A percentile compares a stretch with the other conserved stretches of the same genome.
Conservation (phyloP, 2,329 filamentous ascomycete genomes). For the Exophiala mesophila region DNA sequence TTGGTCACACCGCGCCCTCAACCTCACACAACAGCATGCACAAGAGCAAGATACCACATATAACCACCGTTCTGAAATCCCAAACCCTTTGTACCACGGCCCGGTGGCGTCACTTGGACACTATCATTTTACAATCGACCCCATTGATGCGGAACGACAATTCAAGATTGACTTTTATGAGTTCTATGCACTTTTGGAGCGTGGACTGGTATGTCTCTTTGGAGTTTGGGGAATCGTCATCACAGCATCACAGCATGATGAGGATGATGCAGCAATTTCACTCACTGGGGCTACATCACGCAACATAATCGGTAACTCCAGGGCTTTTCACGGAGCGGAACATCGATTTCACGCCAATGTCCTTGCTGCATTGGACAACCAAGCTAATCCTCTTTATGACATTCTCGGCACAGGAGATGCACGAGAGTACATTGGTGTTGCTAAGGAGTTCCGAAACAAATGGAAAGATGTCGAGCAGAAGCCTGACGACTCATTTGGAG, state of each 20-base stretch:
- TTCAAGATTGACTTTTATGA: constrained; percentile 77
- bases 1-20: constrained; percentile 22
- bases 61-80: background rate
- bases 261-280: background rate
- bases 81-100: background rate
- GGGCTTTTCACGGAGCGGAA: constrained; percentile 23
- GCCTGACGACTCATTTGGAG: constrained; percentile 16
- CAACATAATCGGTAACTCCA: constrained; percentile 25
- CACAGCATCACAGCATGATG: constrained; percentile 30
- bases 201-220: constrained; percentile 64
- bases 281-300: background rate
- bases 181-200: constrained; percentile 68
- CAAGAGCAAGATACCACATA: background rate
- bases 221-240: constrained; percentile 58
- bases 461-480: constrained; percentile 52
- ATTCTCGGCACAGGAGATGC: constrained; percentile 54
- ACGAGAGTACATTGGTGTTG: constrained; percentile 55
- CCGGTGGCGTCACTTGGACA: constrained; percentile 13
- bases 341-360: constrained; percentile 68
- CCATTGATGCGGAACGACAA: constrained; percentile 53
- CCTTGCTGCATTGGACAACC: constrained; percentile 55
- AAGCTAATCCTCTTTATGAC: constrained; percentile 51
- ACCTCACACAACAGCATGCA: constrained; percentile 16
- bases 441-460: constrained; percentile 65
- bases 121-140: constrained; percentile 20